Base-by-base conservation (phyloP, 768 basidiomycete species). In the Lenzites betulinus region DNA sequence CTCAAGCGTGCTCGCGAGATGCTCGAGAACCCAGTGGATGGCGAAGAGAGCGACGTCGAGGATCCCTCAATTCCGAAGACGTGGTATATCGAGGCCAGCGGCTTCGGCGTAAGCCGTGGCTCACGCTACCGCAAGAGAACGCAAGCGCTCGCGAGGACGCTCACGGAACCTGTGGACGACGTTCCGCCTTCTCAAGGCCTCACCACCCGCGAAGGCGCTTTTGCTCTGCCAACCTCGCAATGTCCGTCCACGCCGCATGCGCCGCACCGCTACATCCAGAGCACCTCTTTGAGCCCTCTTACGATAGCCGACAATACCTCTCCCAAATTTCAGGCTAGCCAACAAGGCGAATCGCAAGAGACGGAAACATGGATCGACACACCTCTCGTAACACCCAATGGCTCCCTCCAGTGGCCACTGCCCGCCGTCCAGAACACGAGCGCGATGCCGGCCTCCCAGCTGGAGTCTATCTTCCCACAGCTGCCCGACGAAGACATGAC, bases 371-470 rank as follows among this genome's bases (percentile, higher is more conserved):
- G 76, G 54, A 71, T 85, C 55, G 74, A 78, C 44, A 83, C 86
- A 0, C 85, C 87, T 12, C 55, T 80, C 30, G 75, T 81, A 33
- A 83, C 84, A 8, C 84, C 84, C 3, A 81, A 81, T 54, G 82
- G 83, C 36, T 83, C 83, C n/a, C 67, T 80, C 15, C 76, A 77
- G 54, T 82, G 78, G 77, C 70, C 70, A 30, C 38, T 39, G 15
- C 38, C 38, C 15, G 39, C 48, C 25, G 62, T 74, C 28, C 56
- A 66, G 22, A 70, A 76, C 60, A 69, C 67, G 11, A 75, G 70
- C 62, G 67, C 69, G 38, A 58, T 75, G 2, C 72, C 79, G 30
- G 55, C 72, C 11, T 78, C 79, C 6, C 77, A 78, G 63, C 65
- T 77, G 23, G 76, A 79, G 54, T 75, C 62, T 16, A 35, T 58